Conservation (phyloP, 2,329 filamentous ascomycete species). For the Pseudocercospora vitis region DNA sequence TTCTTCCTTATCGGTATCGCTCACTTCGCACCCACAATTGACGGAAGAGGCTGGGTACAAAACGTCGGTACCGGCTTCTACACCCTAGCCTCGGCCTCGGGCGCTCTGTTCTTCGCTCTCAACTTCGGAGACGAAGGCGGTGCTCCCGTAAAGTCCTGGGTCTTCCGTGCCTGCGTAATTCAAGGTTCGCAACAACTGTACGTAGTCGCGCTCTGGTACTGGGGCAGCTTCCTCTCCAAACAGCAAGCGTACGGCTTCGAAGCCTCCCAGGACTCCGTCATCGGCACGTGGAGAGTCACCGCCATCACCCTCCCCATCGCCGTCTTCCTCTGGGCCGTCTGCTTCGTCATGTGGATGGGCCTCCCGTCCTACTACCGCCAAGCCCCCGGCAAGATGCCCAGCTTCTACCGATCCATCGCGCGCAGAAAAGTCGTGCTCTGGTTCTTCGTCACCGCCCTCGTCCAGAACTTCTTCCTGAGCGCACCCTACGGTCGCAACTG, state of each 20-base stretch:
- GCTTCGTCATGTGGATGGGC: constrained; percentile 56
- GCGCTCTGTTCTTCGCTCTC: constrained; percentile 63
- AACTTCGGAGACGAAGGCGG: constrained; percentile 57
- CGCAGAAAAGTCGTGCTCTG: constrained; percentile 64
- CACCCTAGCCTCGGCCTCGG: constrained; percentile 60
- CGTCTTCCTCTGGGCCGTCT: constrained; percentile 55
- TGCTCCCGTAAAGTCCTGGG: constrained; percentile 61
- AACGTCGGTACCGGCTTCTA: constrained; percentile 62
- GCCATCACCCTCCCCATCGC: constrained; percentile 60
- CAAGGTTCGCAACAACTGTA: constrained; percentile 67
- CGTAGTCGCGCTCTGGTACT: constrained; percentile 65
- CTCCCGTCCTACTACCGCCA: constrained; percentile 66
- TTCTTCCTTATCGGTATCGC: constrained; percentile 62
- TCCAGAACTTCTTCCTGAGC: constrained; percentile 66
- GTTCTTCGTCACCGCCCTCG: constrained; percentile 63
- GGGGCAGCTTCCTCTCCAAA: constrained; percentile 58
- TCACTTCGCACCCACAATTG: constrained; percentile 48
- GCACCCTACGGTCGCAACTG: constrained; percentile 66
- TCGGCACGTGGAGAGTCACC: constrained; percentile 31
- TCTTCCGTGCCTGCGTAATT: constrained; percentile 62
- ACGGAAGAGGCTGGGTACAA: constrained; percentile 54
- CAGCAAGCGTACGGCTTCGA: constrained; percentile 45
- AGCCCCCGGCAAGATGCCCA: constrained; percentile 60
- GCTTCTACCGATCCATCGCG: constrained; percentile 61
- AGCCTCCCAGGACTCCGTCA: constrained; percentile 29